These are phyloP conservation scores for Mangifera indica DNA, from an alignment of 345 rosid genomes.

Conservation along the genomic window DNA sequence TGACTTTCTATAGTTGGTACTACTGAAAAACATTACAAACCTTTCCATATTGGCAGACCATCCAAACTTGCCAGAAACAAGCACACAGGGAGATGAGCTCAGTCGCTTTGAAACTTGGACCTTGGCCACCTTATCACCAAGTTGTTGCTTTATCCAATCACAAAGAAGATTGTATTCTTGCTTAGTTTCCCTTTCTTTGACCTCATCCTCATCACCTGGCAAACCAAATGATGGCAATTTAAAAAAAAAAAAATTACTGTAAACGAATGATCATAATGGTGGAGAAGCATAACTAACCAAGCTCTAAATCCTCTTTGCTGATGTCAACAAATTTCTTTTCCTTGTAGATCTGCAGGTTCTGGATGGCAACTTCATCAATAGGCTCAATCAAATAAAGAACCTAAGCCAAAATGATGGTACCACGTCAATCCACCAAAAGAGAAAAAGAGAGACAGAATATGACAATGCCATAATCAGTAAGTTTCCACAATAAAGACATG, in stretches of 20 bases:
- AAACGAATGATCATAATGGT: background rate
- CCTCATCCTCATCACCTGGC: slow-evolving; percentile 94
- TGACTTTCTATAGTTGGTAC: background rate
- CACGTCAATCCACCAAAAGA: slow-evolving; percentile 16
- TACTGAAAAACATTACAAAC: slow-evolving; percentile 32
- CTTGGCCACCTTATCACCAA: slow-evolving; percentile 92
- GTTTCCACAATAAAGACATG: background rate
- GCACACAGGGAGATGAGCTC: slow-evolving; percentile 95
- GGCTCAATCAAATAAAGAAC: slow-evolving; percentile 92
- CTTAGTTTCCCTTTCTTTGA: slow-evolving; percentile 73
- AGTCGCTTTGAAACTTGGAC: slow-evolving; percentile 93
- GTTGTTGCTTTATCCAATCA: slow-evolving; percentile 97
- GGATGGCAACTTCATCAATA: slow-evolving; percentile 96
- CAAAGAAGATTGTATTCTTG: slow-evolving; percentile 82
- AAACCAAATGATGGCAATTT: background rate
- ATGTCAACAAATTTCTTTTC: slow-evolving; percentile 98
- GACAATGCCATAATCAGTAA: background rate
- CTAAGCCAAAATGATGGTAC: slow-evolving; percentile 35
- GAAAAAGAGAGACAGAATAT: background rate
- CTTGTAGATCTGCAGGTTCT: slow-evolving; percentile 91
- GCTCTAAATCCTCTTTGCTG: slow-evolving; percentile 96
- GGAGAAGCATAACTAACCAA: slow-evolving; percentile 50
- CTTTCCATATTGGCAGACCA: slow-evolving; percentile 99
- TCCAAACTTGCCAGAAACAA: slow-evolving; percentile 96
- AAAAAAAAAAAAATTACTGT: background rate